Percentiles rank a stretch among this genome's conserved stretches.
These are phyloP conservation scores for Fusarium lateritium DNA, from an alignment of 2,329 filamentous ascomycete genomes.

Conservation along the genomic window DNA sequence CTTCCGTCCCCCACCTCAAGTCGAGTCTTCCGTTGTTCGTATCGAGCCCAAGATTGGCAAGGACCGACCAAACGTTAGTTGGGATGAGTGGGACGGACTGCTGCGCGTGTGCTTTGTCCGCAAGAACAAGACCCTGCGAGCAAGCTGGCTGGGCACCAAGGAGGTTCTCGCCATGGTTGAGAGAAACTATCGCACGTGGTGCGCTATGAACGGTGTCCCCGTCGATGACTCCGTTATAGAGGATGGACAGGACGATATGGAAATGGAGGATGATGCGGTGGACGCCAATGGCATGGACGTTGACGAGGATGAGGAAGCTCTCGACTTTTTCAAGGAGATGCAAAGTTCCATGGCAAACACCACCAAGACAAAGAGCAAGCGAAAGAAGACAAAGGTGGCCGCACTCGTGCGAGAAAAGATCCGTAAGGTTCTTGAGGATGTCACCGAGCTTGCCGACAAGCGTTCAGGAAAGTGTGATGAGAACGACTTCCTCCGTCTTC, in stretches of 20 bases:
- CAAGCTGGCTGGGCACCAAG: conserved; percentile 83
- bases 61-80: conserved; percentile 86
- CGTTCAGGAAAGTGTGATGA: conserved; percentile 90
- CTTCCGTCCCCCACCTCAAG: conserved; percentile 93
- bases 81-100: conserved; percentile 95
- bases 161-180: conserved; percentile 88
- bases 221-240: conserved; percentile 77
- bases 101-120: conserved; percentile 79
- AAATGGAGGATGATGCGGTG: conserved; percentile 59
- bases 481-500: conserved; percentile 87
- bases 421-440: conserved; percentile 83
- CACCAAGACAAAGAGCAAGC: conserved; percentile 75
- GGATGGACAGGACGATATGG: conserved; percentile 58
- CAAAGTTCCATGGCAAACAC: conserved; percentile 57
- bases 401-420: conserved; percentile 91
- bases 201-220: conserved; percentile 85
- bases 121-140: conserved; percentile 91
- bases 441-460: conserved; percentile 85
- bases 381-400: conserved; percentile 84
- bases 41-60: conserved; percentile 87
- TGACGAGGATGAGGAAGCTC: conserved; percentile 79
- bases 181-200: conserved; percentile 90
- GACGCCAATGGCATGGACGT: conserved; percentile 67
- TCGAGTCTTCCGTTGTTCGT: conserved; percentile 91
- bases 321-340: conserved; percentile 85